Percentiles rank a stretch among this genome's conserved stretches.
These are phyloP conservation scores for Rutstroemia sp. DNA, from an alignment of 2,329 filamentous ascomycete genomes.

Conservation along the genomic window DNA sequence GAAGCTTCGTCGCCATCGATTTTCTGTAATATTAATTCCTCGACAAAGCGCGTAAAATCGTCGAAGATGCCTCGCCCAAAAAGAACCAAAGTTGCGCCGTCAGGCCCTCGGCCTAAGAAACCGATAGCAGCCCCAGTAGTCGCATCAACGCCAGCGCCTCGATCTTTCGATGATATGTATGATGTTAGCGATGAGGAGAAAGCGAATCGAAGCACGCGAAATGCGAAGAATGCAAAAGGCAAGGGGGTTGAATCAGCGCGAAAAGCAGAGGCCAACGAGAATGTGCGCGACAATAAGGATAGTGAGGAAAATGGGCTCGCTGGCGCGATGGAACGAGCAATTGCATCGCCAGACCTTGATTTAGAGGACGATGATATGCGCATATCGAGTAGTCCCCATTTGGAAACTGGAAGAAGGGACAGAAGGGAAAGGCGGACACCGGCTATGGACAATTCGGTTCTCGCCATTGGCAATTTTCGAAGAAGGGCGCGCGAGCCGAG, in stretches of 20 bases:
- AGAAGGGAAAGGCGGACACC: conserved; percentile 21
- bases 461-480: conserved; percentile 47
- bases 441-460: conserved; percentile 29
- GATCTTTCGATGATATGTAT: conserved; percentile 24
- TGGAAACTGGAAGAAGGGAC: conserved; percentile 26
- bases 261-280: not conserved
- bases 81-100: conserved; percentile 28
- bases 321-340: not conserved
- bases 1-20: not conserved
- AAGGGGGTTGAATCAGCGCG: conserved; percentile 10
- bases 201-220: conserved; percentile 11
- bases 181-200: conserved; percentile 27
- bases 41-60: not conserved
- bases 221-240: conserved; percentile 14
- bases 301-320: not conserved
- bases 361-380: conserved; percentile 1
- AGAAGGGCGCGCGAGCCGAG: conserved; percentile 45
- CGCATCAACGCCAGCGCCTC: conserved; percentile 3
- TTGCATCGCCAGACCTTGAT: not conserved
- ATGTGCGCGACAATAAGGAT: not conserved
- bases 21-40: not conserved
- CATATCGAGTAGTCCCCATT: conserved; percentile 24
- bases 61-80: conserved; percentile 30
- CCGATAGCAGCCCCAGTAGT: conserved; percentile 9
- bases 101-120: conserved; percentile 21